phyloP scores from a whole-genome alignment of 768 basidiomycete genomes.

The Phaeotremella fagi region DNA sequence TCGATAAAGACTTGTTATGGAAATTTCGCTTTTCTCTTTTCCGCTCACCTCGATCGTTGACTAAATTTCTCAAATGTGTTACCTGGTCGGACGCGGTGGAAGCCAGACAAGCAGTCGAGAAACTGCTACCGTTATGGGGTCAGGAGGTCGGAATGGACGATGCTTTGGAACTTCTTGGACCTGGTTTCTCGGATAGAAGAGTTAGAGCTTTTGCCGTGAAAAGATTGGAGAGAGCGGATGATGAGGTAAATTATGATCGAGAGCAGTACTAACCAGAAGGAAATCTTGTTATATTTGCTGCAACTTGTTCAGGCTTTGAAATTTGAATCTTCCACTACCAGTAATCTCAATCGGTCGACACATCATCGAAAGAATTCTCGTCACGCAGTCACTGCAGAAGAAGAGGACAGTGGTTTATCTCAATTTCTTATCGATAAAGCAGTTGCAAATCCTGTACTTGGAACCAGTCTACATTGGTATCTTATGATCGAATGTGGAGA shows the following conservation, averaged over 20 bases:
- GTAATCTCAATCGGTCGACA: conserved; percentile 6
- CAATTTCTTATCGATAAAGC: conserved; percentile 86
- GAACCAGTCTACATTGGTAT: conserved; percentile 94
- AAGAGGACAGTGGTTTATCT: conserved; percentile 86
- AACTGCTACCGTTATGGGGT: conserved; percentile 82
- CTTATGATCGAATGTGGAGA: conserved; percentile 90
- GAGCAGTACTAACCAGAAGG: conserved; percentile 53
- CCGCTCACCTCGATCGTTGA: conserved; percentile 64
- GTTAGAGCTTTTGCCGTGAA: conserved; percentile 91
- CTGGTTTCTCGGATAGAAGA: conserved; percentile 62
- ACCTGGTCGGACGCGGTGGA: conserved; percentile 95
- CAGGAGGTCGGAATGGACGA: conserved; percentile 96
- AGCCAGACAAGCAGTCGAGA: conserved; percentile 96
- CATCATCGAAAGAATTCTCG: conserved; percentile 15
- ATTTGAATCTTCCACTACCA: conserved; percentile 69
- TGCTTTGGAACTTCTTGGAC: conserved; percentile 88
- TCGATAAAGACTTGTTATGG: conserved; percentile 96
- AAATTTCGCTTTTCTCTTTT: conserved; percentile 99
- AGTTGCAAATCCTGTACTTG: conserved; percentile 74
- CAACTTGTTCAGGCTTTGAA: conserved; percentile 97
- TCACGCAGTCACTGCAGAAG: conserved; percentile 58
- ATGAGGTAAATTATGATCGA: conserved; percentile 62
- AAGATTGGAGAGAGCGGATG: conserved; percentile 84
- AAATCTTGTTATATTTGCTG: conserved; percentile 81
- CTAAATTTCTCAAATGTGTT: conserved; percentile 96